Evolutionary conservation across 1,284 basidiomycete species (phyloP).

Genomic region (Leucoagaricus sp.): DNA sequence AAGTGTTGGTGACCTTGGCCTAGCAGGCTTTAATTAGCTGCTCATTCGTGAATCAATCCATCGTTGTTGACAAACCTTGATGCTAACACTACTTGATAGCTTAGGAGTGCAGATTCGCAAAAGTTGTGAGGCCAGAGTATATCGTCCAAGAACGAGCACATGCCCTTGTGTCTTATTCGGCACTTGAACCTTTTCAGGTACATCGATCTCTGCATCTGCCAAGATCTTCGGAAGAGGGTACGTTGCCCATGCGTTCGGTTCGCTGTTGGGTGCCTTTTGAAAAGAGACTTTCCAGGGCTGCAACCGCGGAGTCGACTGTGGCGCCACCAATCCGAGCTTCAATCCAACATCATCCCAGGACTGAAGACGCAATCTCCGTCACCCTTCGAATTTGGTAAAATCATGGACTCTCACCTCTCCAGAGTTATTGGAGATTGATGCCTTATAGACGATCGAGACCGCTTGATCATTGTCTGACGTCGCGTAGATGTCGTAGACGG

Average conservation of each 20-base stretch:
- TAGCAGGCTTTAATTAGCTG: neutral
- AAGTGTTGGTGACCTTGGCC: neutral
- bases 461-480: neutral
- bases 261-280: neutral
- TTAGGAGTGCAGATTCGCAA: neutral
- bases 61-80: no score
- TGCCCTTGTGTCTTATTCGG: neutral
- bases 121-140: neutral
- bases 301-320: neutral
- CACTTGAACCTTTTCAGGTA: neutral
- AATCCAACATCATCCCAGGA: neutral
- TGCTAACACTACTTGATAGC: neutral
- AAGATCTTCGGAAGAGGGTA: neutral
- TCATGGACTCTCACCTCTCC: neutral
- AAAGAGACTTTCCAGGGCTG: neutral
- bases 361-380: neutral
- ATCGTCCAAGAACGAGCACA: neutral
- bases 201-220: neutral
- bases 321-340: neutral
- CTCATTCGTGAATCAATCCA: neutral
- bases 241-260: neutral
- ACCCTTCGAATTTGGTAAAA: neutral
- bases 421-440: neutral
- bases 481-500: neutral
- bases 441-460: neutral